Conservation (phyloP, 768 basidiomycete species). For the Tylopilus sp. region DNA sequence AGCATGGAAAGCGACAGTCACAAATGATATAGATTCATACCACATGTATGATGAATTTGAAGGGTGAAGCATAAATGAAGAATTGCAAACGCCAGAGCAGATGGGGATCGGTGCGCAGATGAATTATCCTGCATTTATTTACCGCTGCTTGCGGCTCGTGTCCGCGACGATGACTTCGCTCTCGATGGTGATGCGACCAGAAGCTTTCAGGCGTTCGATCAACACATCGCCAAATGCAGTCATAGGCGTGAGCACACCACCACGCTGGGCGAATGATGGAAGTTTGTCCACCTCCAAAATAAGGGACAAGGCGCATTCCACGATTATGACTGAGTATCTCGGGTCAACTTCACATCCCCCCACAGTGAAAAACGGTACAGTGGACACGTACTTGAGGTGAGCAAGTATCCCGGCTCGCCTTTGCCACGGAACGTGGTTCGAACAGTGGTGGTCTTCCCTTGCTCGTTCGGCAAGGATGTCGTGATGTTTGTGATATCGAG, state of each 20-base stretch:
- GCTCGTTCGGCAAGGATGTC: slow-evolving; percentile 45
- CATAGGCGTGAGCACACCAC: slow-evolving; percentile 83
- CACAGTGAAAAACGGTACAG: background rate
- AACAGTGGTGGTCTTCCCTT: slow-evolving; percentile 40
- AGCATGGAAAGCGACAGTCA: background rate
- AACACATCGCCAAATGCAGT: slow-evolving; percentile 78
- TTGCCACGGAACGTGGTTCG: slow-evolving; percentile 59
- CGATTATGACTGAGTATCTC: slow-evolving; percentile 58
- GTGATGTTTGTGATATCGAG: slow-evolving; percentile 70
- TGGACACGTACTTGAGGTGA: slow-evolving; percentile 8
- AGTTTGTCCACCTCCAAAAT: slow-evolving; percentile 54
- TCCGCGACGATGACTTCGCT: slow-evolving; percentile 38
- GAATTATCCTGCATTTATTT: background rate
- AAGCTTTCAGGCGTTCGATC: slow-evolving; percentile 59
- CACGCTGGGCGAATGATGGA: slow-evolving; percentile 53
- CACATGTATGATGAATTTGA: background rate
- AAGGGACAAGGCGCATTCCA: slow-evolving; percentile 74
- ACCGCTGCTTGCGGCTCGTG: slow-evolving; percentile 6
- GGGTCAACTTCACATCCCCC: background rate
- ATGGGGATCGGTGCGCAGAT: background rate
- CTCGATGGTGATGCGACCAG: slow-evolving; percentile 55
- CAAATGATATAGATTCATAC: background rate
- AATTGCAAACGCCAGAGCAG: background rate
- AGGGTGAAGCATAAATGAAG: background rate
- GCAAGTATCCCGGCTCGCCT: slow-evolving; percentile 74